Base-by-base conservation (phyloP, 2,329 filamentous ascomycete species). In the Clonostachys solani region DNA sequence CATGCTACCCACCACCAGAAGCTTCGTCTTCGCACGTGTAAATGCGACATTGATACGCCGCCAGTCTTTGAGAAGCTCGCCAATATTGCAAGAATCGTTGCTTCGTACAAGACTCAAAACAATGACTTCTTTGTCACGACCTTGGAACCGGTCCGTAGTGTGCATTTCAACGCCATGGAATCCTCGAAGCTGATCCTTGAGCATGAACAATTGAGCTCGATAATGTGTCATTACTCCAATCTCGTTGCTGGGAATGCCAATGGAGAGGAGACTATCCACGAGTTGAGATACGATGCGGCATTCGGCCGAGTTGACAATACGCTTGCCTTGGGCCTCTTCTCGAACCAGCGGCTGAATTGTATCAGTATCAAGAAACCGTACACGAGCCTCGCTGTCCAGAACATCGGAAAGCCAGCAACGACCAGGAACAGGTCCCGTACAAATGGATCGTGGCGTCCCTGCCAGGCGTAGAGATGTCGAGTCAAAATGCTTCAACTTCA, bases 171-270 rank as follows among this genome's bases (percentile, higher is more conserved):
- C 83, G 3, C 80, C 79, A 0, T 74, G 48, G 55, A 75, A 67
- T 40, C 69, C 72, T 33, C 81, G 80, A 34, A 96, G 79, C 12
- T 76, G 77, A 50, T 92, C 82, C 53, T 89, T 88, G 2, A 99
- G 76, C 3, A 96, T 73, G 0, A 89, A 84, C 2, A 99, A 81
- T 65, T 99, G 94, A 6, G 88, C 92, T 49, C 94, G 88, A 67
- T 99, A 99, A 66, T 96, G 91, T 15, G 94, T 96, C 72, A 99
- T 96, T 54, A 99, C 87, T 42, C 94, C 94, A 48, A 99, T 91
- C 45, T 92, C 87, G 1, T 73, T 71, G 0, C 87, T 78, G 0
- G 87, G 72, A 1, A 97, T 79, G 23, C 94, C 94, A 2, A 83
- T 78, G 0, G 81, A 78, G 43, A 97, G 75, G 4, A 99, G 78